A percentile compares a stretch with the other conserved stretches of the same genome.
phyloP scores from a whole-genome alignment of 495 filamentous ascomycete species.

The Venustampulla echinocandica region DNA sequence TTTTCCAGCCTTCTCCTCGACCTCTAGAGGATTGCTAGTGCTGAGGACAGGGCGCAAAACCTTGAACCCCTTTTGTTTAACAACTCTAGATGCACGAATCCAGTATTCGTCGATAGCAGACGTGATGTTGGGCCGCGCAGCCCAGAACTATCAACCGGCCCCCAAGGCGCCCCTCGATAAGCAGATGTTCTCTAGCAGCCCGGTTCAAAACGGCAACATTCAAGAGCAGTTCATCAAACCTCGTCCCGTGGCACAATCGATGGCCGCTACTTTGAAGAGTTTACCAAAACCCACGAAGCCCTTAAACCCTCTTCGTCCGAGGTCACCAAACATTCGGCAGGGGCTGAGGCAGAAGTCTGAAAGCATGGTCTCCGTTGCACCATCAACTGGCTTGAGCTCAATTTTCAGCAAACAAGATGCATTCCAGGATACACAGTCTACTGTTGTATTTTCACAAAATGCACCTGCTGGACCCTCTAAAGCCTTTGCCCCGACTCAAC shows the following conservation, averaged over 20 bases:
- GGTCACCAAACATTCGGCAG: constrained; percentile 16
- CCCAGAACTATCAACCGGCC: constrained; percentile 25
- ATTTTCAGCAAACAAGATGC: constrained; percentile 32
- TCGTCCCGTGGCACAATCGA: constrained; percentile 18
- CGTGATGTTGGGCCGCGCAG: constrained; percentile 32
- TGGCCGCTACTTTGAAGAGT: constrained; percentile 16
- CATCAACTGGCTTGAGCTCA: constrained; percentile 28
- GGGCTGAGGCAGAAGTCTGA: constrained; percentile 2
- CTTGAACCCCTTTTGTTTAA: constrained; percentile 12
- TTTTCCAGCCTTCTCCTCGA: constrained; percentile 17
- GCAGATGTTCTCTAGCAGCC: constrained; percentile 43
- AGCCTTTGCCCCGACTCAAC: constrained; percentile 8
- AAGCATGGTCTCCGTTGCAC: neutral
- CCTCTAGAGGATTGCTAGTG: constrained; percentile 12
- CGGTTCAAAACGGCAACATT: constrained; percentile 23
- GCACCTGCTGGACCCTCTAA: constrained; percentile 12
- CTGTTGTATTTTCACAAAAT: constrained; percentile 16
- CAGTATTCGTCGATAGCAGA: constrained; percentile 23
- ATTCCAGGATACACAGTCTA: constrained; percentile 31
- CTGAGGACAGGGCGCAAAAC: too few species aligned
- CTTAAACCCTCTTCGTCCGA: constrained; percentile 13
- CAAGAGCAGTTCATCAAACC: constrained; percentile 25
- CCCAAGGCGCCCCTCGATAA: constrained; percentile 29
- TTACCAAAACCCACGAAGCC: constrained; percentile 16
- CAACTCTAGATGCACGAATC: constrained; percentile 12